These are phyloP conservation scores for Chaetomium olivaceum DNA, from an alignment of 2,329 filamentous ascomycete genomes.

Conservation along the genomic window DNA sequence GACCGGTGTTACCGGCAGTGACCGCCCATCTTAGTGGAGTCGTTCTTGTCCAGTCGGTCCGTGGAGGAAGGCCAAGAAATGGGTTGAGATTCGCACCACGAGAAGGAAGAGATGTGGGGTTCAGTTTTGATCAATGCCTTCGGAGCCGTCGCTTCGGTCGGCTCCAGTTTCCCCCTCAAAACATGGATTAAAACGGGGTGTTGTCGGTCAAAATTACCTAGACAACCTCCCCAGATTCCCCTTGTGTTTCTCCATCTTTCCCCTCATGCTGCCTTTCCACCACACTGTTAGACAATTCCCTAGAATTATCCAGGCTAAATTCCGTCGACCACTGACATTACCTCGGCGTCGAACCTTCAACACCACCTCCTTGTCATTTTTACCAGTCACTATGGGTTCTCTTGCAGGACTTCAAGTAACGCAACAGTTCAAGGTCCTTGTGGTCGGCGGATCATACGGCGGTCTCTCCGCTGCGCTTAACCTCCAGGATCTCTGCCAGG, in stretches of 20 bases:
- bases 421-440: constrained; percentile 56
- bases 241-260: not conserved
- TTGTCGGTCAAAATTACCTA: not conserved
- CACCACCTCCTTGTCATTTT: too few species aligned
- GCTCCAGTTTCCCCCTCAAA: not conserved
- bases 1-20: not conserved
- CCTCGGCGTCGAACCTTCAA: not conserved
- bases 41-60: constrained; percentile 1
- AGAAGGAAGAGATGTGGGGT: constrained; percentile 3
- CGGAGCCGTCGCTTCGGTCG: constrained; percentile 12
- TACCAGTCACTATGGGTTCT: constrained; percentile 27
- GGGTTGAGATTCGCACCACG: not conserved
- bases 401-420: constrained; percentile 1
- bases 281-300: not conserved
- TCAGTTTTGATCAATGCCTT: not conserved
- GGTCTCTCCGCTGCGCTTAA: constrained; percentile 68
- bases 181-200: not conserved
- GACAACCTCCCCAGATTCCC: not conserved
- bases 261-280: not conserved
- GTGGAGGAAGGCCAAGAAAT: constrained; percentile 5
- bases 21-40: not conserved
- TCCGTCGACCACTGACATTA: not conserved
- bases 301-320: not conserved
- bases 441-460: constrained; percentile 72
- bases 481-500: constrained; percentile 64